Percentiles rank a stretch among this genome's conserved stretches.
Evolutionary conservation across 2,329 filamentous ascomycete genomes (phyloP).

Genomic region (Zasmidium citrigriseum): DNA sequence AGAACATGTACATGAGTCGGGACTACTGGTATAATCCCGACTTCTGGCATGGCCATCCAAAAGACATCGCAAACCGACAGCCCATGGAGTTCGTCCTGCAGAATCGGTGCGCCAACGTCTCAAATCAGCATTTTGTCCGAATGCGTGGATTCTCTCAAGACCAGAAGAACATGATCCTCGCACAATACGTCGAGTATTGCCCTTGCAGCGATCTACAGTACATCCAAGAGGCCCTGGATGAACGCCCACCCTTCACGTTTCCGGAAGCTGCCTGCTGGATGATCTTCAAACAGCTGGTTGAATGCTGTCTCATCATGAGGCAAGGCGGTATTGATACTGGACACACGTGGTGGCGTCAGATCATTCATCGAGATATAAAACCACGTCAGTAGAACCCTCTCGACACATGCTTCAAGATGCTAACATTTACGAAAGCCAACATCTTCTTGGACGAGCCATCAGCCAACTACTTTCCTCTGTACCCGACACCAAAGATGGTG

Average conservation of each 20-base stretch:
- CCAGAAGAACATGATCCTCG: not conserved
- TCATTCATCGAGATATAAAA: constrained; percentile 23
- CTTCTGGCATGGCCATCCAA: not conserved
- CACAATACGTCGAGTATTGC: constrained; percentile 1
- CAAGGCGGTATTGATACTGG: not conserved
- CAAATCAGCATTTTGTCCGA: not conserved
- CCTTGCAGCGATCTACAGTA: not conserved
- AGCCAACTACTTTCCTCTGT: not conserved
- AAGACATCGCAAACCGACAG: not conserved
- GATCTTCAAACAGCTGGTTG: not conserved
- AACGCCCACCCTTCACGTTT: not conserved
- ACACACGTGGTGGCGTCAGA: constrained; percentile 2
- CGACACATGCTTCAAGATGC: not conserved
- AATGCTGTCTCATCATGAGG: not conserved
- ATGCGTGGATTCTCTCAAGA: not conserved
- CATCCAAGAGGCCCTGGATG: not conserved
- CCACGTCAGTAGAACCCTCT: not conserved
- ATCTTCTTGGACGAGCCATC: constrained; percentile 11
- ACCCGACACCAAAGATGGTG: constrained; percentile 4
- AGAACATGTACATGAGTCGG: not conserved
- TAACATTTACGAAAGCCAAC: constrained; percentile 3
- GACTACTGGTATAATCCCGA: not conserved
- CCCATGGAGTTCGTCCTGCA: not conserved
- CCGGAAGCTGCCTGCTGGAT: not conserved
- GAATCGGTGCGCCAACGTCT: not conserved